phyloP scores from a whole-genome alignment of 2,329 filamentous ascomycete species.

The Beauveria caledonica region DNA sequence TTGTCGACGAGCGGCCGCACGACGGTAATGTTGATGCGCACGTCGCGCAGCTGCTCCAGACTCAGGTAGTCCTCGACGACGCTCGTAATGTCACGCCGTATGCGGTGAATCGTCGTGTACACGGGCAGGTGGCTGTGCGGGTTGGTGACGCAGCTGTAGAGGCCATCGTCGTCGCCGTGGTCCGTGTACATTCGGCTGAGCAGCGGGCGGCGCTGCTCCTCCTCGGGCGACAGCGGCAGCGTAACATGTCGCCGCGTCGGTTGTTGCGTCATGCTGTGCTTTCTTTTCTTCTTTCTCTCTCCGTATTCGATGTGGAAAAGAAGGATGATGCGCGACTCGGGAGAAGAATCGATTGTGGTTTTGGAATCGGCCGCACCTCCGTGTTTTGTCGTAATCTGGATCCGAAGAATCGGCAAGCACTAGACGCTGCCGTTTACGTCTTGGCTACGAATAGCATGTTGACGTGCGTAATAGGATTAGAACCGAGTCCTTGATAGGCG shows the following conservation, averaged over 20 bases:
- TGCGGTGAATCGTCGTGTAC: conserved; percentile 70
- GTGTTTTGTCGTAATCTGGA: background rate
- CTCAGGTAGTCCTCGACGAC: conserved; percentile 58
- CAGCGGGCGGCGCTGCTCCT: conserved; percentile 29
- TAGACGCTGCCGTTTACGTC: background rate
- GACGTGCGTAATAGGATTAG: background rate
- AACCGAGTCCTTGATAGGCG: background rate
- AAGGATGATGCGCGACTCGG: too few species aligned
- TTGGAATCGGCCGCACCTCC: background rate
- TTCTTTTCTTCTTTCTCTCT: background rate
- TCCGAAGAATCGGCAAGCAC: background rate
- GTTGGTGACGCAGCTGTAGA: conserved; percentile 48
- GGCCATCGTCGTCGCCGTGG: conserved; percentile 22
- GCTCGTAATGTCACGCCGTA: conserved; percentile 54
- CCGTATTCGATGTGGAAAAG: too few species aligned
- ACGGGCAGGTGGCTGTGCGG: conserved; percentile 58
- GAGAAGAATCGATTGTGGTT: background rate
- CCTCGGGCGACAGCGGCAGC: conserved; percentile 20
- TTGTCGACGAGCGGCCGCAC: conserved; percentile 78
- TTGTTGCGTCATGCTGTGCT: background rate
- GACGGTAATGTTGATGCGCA: conserved; percentile 72
- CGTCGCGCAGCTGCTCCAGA: conserved; percentile 68
- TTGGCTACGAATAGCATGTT: background rate
- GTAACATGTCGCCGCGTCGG: conserved; percentile 21
- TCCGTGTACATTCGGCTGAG: conserved; percentile 25